Conservation (phyloP, 306 rosid species). For the Sicyos edulis region DNA sequence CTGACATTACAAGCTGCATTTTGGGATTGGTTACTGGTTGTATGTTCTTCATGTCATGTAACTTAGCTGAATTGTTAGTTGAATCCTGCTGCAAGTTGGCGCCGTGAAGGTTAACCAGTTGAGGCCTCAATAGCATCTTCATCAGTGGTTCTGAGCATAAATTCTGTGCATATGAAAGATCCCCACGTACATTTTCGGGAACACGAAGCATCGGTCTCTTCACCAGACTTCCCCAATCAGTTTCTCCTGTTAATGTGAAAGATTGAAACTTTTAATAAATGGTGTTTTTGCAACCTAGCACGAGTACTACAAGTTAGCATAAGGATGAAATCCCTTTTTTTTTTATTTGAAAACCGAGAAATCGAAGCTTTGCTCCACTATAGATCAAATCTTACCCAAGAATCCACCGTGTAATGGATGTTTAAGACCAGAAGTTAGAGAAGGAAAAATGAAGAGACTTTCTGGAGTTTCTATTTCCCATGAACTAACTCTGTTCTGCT, state of each 20-base stretch:
- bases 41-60: slow-evolving; percentile 31
- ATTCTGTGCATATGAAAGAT: slow-evolving; percentile 42
- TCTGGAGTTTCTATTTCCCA: slow-evolving; percentile 99
- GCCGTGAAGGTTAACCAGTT: slow-evolving; percentile 37
- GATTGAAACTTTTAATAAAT: slow-evolving; percentile 12
- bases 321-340: no score
- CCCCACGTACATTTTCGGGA: slow-evolving; percentile 45
- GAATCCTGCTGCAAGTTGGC: slow-evolving; percentile 35
- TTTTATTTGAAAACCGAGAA: no score
- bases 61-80: no score
- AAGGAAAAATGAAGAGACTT: slow-evolving; percentile 88
- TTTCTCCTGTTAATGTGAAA: slow-evolving; percentile 38
- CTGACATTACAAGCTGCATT: slow-evolving; percentile 21
- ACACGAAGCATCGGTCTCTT: slow-evolving; percentile 60
- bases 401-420: slow-evolving; percentile 64
- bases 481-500: slow-evolving; percentile 80
- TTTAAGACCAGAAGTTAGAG: slow-evolving; percentile 78
- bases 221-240: slow-evolving; percentile 65
- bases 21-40: slow-evolving; percentile 36
- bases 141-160: slow-evolving; percentile 59
- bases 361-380: no score
- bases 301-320: not conserved
- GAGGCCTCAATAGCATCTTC: slow-evolving; percentile 63
- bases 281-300: not conserved
- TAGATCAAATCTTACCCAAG: slow-evolving; percentile 49